Evolutionary conservation across 345 rosid species (phyloP).

Genomic region (Diplotaxis tenuifolia): DNA sequence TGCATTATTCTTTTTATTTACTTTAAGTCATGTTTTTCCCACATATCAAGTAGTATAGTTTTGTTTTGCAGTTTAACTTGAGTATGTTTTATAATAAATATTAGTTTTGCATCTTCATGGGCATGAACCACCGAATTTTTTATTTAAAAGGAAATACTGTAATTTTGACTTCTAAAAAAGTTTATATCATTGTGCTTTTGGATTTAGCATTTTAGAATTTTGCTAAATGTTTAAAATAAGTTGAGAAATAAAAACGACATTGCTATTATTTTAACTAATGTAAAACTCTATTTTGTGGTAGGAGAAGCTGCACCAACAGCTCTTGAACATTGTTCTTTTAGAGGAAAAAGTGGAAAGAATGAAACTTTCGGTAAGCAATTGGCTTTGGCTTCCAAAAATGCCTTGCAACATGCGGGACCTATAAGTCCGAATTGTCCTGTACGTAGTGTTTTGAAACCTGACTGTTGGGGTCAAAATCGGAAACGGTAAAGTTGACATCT

Average conservation of each 20-base stretch:
- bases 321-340: background rate
- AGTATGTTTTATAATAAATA: too few relatives aligned
- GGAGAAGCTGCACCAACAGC: background rate
- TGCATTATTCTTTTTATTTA: too few relatives aligned
- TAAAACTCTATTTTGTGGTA: background rate
- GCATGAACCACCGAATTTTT: background rate
- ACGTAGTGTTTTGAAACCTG: too few relatives aligned
- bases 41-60: too few relatives aligned
- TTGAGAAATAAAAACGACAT: background rate
- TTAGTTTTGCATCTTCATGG: too few relatives aligned
- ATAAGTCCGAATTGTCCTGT: background rate
- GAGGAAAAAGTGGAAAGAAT: background rate
- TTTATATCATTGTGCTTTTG: background rate
- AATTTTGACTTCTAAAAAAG: background rate
- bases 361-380: background rate
- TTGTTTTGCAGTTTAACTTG: too few relatives aligned
- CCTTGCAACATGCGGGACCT: background rate
- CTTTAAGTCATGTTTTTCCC: too few relatives aligned
- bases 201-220: background rate
- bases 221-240: background rate
- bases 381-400: background rate
- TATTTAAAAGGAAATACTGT: background rate
- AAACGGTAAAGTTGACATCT: too few relatives aligned
- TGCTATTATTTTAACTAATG: background rate
- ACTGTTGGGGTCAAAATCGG: too few relatives aligned